phyloP scores from a whole-genome alignment of 2,329 filamentous ascomycete species.

The Lachnellula suecica region DNA sequence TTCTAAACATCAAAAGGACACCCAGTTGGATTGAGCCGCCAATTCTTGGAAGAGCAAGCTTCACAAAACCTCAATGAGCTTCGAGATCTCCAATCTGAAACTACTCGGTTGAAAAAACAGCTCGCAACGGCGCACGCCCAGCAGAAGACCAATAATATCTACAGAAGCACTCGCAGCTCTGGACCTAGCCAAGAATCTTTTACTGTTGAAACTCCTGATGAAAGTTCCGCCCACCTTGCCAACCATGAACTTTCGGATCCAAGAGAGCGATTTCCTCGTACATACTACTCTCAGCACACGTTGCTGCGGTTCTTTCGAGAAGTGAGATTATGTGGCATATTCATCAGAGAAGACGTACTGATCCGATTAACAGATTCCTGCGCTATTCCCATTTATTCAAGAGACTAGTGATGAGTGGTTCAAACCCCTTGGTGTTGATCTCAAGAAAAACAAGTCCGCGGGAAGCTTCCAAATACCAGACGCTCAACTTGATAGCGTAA shows the following conservation, averaged over 20 bases:
- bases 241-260: constrained; percentile 15
- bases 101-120: constrained; percentile 11
- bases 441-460: constrained; percentile 5
- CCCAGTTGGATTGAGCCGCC: background rate
- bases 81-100: constrained; percentile 11
- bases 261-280: constrained; percentile 13
- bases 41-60: background rate
- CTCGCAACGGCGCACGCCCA: background rate
- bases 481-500: background rate
- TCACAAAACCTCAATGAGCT: constrained; percentile 9
- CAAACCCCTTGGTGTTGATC: constrained; percentile 7
- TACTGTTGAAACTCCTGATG: background rate
- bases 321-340: background rate
- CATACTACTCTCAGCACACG: constrained; percentile 11
- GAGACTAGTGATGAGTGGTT: constrained; percentile 11
- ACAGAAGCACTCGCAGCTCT: background rate
- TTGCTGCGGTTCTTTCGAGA: constrained; percentile 9
- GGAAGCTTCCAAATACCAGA: background rate
- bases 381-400: constrained; percentile 13
- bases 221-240: background rate
- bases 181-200: background rate
- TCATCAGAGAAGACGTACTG: background rate
- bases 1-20: constrained; percentile 3
- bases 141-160: background rate
- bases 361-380: constrained; percentile 6